Evolutionary conservation across 192 early-diverging fungal species (phyloP).

Genomic region (Fimicolochytrium jonesii): DNA sequence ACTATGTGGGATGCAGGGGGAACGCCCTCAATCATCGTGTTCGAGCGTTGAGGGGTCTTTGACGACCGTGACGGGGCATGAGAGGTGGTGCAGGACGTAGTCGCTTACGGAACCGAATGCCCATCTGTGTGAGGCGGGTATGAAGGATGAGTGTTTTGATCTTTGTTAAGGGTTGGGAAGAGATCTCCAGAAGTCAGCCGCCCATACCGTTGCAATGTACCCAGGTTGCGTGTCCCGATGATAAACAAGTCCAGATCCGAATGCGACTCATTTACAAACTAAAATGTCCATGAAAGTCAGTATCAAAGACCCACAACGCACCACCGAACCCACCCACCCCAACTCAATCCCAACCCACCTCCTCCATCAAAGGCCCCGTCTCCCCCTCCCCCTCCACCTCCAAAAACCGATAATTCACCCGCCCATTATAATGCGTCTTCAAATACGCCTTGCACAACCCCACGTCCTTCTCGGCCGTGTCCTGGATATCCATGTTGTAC

Average conservation of each 20-base stretch:
- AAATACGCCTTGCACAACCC: constrained; percentile 21
- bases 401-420: constrained; percentile 26
- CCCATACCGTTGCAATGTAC: constrained; percentile 18
- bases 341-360: constrained; percentile 20
- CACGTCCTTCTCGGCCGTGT: constrained; percentile 18
- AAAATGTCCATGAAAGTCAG: no score
- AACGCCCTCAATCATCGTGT: not conserved
- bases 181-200: no score
- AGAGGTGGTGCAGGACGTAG: constrained; percentile 28
- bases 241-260: constrained; percentile 25
- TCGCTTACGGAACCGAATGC: constrained; percentile 31
- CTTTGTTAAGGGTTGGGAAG: not conserved
- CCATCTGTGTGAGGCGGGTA: constrained; percentile 25
- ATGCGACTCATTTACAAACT: constrained; percentile 25
- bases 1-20: no score
- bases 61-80: constrained; percentile 26
- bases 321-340: no score
- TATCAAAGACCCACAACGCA: no score
- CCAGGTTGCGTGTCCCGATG: constrained; percentile 24
- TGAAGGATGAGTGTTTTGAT: not conserved
- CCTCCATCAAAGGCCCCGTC: constrained; percentile 31
- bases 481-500: constrained; percentile 33
- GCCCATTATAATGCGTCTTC: not conserved
- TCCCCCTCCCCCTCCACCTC: constrained; percentile 33
- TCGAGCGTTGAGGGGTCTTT: constrained; percentile 13